These are phyloP conservation scores for Neofusicoccum sp. DNA, from an alignment of 2,329 filamentous ascomycete species.

Conservation along the genomic window DNA sequence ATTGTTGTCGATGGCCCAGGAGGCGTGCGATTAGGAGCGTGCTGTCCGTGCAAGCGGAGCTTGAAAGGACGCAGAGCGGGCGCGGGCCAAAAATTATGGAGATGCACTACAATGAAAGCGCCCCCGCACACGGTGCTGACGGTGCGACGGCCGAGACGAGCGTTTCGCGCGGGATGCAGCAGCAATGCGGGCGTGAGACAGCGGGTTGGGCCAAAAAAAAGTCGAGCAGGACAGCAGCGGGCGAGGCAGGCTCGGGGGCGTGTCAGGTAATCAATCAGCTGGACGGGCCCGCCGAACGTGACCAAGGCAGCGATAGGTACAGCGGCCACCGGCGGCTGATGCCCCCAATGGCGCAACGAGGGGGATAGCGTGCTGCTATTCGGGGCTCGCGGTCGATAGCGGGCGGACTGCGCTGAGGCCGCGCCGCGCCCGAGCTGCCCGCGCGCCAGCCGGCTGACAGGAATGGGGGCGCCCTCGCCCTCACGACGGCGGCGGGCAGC, in stretches of 20 bases:
- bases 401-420: background rate
- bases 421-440: background rate
- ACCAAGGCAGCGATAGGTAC: slow-evolving; percentile 16
- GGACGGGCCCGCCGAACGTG: slow-evolving; percentile 16
- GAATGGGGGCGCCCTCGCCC: background rate
- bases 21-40: slow-evolving; percentile 16
- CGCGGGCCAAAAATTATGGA: slow-evolving; percentile 20
- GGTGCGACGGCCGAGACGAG: slow-evolving; percentile 3
- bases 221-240: background rate
- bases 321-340: slow-evolving; percentile 14
- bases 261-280: slow-evolving; percentile 16
- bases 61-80: slow-evolving; percentile 17
- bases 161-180: slow-evolving; percentile 3
- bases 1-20: slow-evolving; percentile 14
- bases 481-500: background rate
- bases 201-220: background rate
- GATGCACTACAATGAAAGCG: slow-evolving; percentile 19
- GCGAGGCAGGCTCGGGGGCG: background rate
- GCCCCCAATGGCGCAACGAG: slow-evolving; percentile 14
- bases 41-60: slow-evolving; percentile 15
- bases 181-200: slow-evolving; percentile 10
- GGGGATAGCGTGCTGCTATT: slow-evolving; percentile 15
- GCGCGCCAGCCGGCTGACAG: background rate
- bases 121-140: slow-evolving; percentile 18
- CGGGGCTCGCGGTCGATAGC: slow-evolving; percentile 11